These are phyloP conservation scores for Candida tropicalis DNA, from an alignment of 1,139 yeast species.

Conservation along the genomic window DNA sequence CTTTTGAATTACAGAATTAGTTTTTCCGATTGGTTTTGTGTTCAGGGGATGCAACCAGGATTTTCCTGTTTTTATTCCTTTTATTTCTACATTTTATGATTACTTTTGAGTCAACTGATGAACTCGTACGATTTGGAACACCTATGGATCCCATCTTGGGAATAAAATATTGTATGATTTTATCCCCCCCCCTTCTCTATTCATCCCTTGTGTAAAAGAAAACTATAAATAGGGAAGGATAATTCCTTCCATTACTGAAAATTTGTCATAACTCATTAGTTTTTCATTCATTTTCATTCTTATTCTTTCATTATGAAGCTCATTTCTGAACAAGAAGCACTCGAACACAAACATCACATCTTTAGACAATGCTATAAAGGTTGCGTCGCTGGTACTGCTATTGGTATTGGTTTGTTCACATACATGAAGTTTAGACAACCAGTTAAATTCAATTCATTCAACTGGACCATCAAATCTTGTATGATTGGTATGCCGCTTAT, in stretches of 20 bases:
- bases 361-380: conserved; percentile 67
- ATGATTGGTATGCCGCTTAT: conserved; percentile 57
- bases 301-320: conserved; percentile 58
- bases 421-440: conserved; percentile 27
- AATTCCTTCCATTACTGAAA: neutral
- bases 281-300: neutral
- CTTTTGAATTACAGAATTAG: too few species aligned
- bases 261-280: too few species aligned
- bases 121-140: neutral
- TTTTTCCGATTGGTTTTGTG: too few species aligned
- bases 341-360: conserved; percentile 61
- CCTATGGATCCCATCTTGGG: neutral
- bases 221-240: neutral
- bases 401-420: conserved; percentile 52
- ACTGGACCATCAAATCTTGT: conserved; percentile 58
- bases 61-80: too few species aligned
- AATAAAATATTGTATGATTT: neutral
- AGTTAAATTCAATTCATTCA: conserved; percentile 19
- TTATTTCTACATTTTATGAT: too few species aligned
- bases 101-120: conserved; percentile 1
- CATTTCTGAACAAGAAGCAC: conserved; percentile 63
- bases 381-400: conserved; percentile 52
- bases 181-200: too few species aligned
- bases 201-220: neutral
- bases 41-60: too few species aligned